Evolutionary conservation across 768 basidiomycete species (phyloP).

Genomic region (Podaxis pistillaris): DNA sequence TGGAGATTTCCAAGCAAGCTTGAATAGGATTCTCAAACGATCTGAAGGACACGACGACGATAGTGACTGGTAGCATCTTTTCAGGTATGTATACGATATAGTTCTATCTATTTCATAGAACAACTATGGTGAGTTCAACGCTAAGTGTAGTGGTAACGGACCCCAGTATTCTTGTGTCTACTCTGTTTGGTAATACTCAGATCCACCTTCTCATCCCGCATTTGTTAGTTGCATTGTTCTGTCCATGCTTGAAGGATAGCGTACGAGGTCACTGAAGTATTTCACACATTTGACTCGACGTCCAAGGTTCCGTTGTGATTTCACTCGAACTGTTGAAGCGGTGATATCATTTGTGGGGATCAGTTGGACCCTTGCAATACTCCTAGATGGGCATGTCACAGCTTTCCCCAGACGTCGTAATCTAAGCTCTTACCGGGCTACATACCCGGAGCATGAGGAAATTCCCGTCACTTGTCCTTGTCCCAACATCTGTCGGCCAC

Average conservation of each 20-base stretch:
- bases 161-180: background rate
- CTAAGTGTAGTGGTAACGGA: background rate
- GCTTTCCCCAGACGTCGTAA: background rate
- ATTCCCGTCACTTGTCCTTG: background rate
- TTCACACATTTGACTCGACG: too few relatives aligned
- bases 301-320: too few relatives aligned
- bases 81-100: background rate
- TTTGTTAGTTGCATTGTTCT: background rate
- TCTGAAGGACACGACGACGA: background rate
- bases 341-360: too few relatives aligned
- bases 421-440: background rate
- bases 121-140: background rate
- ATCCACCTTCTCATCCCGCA: too few relatives aligned
- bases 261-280: too few relatives aligned
- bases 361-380: background rate
- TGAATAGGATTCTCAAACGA: constrained; percentile 7
- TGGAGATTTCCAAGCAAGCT: constrained; percentile 14
- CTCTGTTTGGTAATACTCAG: too few relatives aligned
- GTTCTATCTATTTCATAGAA: background rate
- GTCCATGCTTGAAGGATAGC: background rate
- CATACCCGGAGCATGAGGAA: background rate
- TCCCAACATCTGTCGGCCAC: background rate
- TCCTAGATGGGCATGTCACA: background rate
- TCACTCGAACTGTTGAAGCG: too few relatives aligned
- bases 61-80: background rate